These are phyloP conservation scores for Alternaria alternata DNA, from an alignment of 2,329 filamentous ascomycete species.

Conservation along the genomic window DNA sequence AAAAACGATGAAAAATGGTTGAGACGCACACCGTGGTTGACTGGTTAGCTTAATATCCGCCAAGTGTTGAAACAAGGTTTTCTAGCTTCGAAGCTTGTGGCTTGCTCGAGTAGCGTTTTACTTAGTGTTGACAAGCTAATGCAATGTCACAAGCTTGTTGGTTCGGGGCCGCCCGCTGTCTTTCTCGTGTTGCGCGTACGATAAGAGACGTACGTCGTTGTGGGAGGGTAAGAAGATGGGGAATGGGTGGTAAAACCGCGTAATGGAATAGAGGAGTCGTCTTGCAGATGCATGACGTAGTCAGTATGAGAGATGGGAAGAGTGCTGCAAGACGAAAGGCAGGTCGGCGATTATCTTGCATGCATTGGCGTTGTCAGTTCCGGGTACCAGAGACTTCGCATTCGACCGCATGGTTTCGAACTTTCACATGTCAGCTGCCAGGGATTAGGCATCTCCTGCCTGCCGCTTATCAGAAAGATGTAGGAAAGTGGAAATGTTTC, in stretches of 20 bases:
- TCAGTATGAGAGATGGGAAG: background rate
- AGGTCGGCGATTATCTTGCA: conserved; percentile 1
- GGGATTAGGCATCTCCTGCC: background rate
- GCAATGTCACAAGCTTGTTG: background rate
- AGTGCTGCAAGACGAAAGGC: background rate
- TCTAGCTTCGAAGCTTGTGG: conserved; percentile 1
- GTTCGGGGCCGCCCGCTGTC: conserved; percentile 4
- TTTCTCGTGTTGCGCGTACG: conserved; percentile 2
- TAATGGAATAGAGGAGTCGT: background rate
- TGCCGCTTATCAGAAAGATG: background rate
- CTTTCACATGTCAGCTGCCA: background rate
- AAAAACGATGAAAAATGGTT: background rate
- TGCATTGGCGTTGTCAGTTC: background rate
- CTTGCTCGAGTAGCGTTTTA: conserved; percentile 1
- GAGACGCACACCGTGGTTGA: background rate
- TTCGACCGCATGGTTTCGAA: background rate
- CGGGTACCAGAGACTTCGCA: background rate
- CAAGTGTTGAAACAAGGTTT: background rate
- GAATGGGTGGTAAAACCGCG: background rate
- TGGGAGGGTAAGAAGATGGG: background rate
- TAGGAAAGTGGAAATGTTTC: background rate
- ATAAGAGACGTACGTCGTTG: background rate
- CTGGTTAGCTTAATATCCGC: background rate
- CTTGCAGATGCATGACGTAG: background rate
- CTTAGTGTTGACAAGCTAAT: background rate